Evolutionary conservation across 306 rosid genomes (phyloP).

Genomic region (Carpinus viminea): DNA sequence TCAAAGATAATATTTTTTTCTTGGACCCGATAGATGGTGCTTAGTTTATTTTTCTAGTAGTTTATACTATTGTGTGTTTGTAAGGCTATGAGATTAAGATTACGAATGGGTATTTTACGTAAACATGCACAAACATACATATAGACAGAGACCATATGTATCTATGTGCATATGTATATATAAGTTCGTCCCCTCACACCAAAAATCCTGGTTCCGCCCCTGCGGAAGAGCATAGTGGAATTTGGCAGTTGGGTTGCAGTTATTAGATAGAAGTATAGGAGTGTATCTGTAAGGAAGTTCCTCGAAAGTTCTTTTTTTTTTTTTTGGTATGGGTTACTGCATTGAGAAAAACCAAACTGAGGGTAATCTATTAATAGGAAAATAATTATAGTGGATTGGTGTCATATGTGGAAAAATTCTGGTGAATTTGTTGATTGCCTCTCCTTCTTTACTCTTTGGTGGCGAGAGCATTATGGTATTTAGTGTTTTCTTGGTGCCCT

Average conservation of each 20-base stretch:
- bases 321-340: neutral
- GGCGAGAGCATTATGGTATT: neutral
- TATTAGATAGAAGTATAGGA: neutral
- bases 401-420: neutral
- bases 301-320: neutral
- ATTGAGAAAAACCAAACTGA: neutral
- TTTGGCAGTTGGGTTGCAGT: neutral
- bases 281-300: neutral
- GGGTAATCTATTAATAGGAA: neutral
- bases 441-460: neutral
- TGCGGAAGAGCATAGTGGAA: neutral
- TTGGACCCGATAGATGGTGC: no score
- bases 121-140: no score
- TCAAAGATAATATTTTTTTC: no score
- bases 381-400: neutral
- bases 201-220: no score
- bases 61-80: no score
- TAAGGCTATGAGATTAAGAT: no score
- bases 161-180: no score
- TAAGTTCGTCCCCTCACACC: no score
- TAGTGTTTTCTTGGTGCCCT: neutral
- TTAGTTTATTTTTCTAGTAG: no score
- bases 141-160: no score
- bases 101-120: no score
- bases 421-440: neutral